Percentiles rank a stretch among this genome's conserved stretches.
Evolutionary conservation across 2,329 filamentous ascomycete genomes (phyloP).

Genomic region (Fusarium sp.): DNA sequence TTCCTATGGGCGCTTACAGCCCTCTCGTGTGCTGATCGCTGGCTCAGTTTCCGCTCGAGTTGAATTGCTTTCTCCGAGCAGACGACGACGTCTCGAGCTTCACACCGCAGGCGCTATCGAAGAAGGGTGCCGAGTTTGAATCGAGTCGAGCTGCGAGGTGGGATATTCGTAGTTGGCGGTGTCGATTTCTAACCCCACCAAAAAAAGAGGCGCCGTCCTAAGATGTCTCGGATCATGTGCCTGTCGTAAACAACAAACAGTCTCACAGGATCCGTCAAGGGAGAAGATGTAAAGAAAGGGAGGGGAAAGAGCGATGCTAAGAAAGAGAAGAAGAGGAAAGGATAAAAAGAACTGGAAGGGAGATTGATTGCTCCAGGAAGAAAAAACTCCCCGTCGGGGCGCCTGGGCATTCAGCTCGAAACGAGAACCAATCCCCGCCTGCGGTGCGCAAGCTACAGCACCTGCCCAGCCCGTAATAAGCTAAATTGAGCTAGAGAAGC

Average conservation of each 20-base stretch:
- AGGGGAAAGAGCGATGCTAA: not conserved
- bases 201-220: slow-evolving; percentile 26
- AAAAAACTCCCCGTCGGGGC: slow-evolving; percentile 7
- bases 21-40: not conserved
- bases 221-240: slow-evolving; percentile 22
- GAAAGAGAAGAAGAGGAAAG: slow-evolving; percentile 12
- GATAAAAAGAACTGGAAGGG: slow-evolving; percentile 2
- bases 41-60: not conserved
- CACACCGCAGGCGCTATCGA: not conserved
- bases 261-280: not conserved
- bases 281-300: not conserved
- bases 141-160: slow-evolving; percentile 12
- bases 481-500: slow-evolving; percentile 8
- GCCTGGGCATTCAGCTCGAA: slow-evolving; percentile 10
- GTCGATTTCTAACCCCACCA: slow-evolving; percentile 42
- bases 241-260: slow-evolving; percentile 14
- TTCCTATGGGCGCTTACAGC: not conserved
- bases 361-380: slow-evolving; percentile 22
- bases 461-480: slow-evolving; percentile 19
- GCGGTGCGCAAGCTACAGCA: slow-evolving; percentile 29
- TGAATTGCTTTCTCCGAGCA: not conserved
- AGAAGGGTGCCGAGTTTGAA: slow-evolving; percentile 8
- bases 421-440: slow-evolving; percentile 33
- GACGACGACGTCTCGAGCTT: not conserved
- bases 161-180: slow-evolving; percentile 34